Evolutionary conservation across 805 yeast species (phyloP).

Genomic region (Starmerella apicola): DNA sequence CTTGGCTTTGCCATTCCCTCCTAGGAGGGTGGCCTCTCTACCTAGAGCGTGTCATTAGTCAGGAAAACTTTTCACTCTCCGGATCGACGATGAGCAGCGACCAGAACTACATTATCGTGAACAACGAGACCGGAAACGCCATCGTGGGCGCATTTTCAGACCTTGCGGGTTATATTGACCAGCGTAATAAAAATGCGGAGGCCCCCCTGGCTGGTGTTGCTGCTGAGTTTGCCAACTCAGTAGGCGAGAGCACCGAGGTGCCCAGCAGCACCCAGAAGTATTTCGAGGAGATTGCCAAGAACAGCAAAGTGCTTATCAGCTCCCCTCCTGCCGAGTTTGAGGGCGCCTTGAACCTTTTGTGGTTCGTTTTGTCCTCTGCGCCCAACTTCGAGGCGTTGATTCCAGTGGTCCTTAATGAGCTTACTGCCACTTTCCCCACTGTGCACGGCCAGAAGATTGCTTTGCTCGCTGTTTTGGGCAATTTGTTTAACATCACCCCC

Average conservation of each 20-base stretch:
- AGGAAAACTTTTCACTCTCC: constrained; percentile 10
- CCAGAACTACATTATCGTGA: constrained; percentile 26
- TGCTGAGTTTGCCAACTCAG: constrained; percentile 17
- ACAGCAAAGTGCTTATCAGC: constrained; percentile 21
- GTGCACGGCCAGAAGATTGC: constrained; percentile 22
- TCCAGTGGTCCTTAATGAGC: constrained; percentile 24
- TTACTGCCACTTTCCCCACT: constrained; percentile 22
- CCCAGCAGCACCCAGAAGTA: constrained; percentile 18
- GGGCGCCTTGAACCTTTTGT: constrained; percentile 29
- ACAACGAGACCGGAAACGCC: constrained; percentile 25
- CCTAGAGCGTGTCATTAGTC: background rate
- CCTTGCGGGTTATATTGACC: constrained; percentile 28
- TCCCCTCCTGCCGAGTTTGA: constrained; percentile 31
- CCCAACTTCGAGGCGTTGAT: constrained; percentile 25
- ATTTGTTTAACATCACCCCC: constrained; percentile 31
- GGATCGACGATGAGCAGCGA: constrained; percentile 7
- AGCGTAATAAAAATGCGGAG: constrained; percentile 21
- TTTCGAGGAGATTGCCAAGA: constrained; percentile 26
- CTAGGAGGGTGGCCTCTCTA: no score
- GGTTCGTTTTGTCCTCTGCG: constrained; percentile 28
- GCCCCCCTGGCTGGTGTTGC: constrained; percentile 22
- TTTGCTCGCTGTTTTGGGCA: constrained; percentile 28
- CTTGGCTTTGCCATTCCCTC: no score
- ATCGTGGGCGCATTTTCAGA: constrained; percentile 28
- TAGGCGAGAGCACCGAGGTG: constrained; percentile 14